Conservation (phyloP, 305 asterid species). For the Fraxinus paxiana region DNA sequence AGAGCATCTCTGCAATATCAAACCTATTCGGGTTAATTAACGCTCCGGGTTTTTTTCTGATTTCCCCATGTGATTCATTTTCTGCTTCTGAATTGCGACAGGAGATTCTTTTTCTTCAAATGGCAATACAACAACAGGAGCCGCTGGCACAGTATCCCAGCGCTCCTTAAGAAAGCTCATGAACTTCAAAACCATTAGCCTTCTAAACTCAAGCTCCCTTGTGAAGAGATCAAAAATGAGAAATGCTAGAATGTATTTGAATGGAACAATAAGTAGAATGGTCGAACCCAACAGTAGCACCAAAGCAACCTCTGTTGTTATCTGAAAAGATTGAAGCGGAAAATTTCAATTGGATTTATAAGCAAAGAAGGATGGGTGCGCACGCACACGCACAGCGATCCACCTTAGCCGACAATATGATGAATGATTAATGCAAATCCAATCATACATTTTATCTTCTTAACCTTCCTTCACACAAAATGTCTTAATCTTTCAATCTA, state of each 20-base stretch:
- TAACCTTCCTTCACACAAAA: not conserved
- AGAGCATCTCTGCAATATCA: not conserved
- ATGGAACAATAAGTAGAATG: slow-evolving; percentile 62
- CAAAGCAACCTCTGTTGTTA: slow-evolving; percentile 81
- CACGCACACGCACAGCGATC: not conserved
- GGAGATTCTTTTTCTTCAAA: slow-evolving; percentile 44
- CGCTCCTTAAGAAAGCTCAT: slow-evolving; percentile 66
- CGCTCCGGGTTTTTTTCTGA: slow-evolving; percentile 34
- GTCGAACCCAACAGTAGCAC: slow-evolving; percentile 56
- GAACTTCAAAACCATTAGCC: slow-evolving; percentile 66
- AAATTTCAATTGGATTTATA: slow-evolving; percentile 10
- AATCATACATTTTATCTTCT: not conserved
- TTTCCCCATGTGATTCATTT: slow-evolving; percentile 29
- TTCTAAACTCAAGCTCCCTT: slow-evolving; percentile 75
- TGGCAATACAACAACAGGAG: slow-evolving; percentile 85
- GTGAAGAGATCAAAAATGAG: slow-evolving; percentile 74
- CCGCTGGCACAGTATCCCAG: slow-evolving; percentile 83
- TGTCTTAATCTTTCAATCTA: not conserved
- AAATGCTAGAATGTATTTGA: slow-evolving; percentile 65
- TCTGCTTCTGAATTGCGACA: slow-evolving; percentile 29
- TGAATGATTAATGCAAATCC: not conserved
- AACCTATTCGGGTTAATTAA: slow-evolving; percentile 18
- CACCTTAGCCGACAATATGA: not conserved
- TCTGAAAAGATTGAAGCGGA: slow-evolving; percentile 32
- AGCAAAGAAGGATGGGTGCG: not conserved